phyloP scores from a whole-genome alignment of 257 asterid species.

The Penstemon eatonii region DNA sequence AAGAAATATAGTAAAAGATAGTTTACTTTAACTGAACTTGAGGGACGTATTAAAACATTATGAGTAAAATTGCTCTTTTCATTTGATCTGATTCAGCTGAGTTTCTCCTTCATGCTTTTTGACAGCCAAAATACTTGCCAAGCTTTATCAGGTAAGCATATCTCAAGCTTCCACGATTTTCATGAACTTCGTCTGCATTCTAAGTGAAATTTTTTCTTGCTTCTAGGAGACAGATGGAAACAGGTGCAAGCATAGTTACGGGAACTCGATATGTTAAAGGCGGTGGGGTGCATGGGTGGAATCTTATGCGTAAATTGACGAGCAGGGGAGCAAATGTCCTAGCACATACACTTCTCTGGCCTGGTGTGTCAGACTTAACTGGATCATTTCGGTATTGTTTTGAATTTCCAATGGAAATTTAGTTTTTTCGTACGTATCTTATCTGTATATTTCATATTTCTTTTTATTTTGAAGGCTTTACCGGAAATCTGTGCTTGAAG shows the following conservation, averaged over 20 bases:
- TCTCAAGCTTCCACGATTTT: conserved; percentile 24
- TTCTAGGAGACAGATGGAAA: conserved; percentile 82
- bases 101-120: conserved; percentile 28
- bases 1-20: conserved; percentile 12
- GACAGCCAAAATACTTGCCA: conserved; percentile 92
- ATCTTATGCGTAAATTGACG: conserved; percentile 90
- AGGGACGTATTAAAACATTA: background rate
- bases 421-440: conserved; percentile 1
- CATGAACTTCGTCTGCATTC: conserved; percentile 16
- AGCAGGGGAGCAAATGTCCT: conserved; percentile 99
- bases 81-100: conserved; percentile 16
- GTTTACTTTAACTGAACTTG: conserved; percentile 6
- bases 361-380: conserved; percentile 97
- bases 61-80: background rate
- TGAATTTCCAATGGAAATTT: conserved; percentile 15
- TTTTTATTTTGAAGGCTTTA: conserved; percentile 61
- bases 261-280: conserved; percentile 93
- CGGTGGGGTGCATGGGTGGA: conserved; percentile 99
- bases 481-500: conserved; percentile 83
- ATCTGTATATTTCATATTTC: conserved; percentile 12
- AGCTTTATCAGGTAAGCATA: conserved; percentile 81
- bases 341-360: conserved; percentile 97
- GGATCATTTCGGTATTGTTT: conserved; percentile 88
- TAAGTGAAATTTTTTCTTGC: conserved; percentile 32
- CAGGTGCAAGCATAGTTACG: conserved; percentile 92